Conservation (phyloP, 1,284 basidiomycete species). For the Sanghuangporus sanghuang region DNA sequence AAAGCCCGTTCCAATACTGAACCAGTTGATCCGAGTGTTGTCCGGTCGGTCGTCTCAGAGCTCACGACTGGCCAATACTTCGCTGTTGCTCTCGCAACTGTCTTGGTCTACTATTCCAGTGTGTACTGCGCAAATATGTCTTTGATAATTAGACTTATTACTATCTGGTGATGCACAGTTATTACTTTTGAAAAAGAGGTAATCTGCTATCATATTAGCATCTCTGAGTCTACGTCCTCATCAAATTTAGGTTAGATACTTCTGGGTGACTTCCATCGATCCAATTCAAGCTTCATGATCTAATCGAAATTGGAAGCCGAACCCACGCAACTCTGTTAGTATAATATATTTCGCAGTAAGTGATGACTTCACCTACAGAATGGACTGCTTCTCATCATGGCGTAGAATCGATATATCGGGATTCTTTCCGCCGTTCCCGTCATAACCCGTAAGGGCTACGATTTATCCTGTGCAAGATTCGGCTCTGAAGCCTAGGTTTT, state of each 20-base stretch:
- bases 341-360: not conserved
- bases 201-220: accelerated
- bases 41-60: not conserved
- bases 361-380: not conserved
- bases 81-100: not conserved
- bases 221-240: too few relatives aligned
- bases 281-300: not conserved
- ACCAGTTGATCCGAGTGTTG: not conserved
- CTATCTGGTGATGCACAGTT: too few relatives aligned
- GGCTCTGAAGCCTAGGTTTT: not conserved
- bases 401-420: not conserved
- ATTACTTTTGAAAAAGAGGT: not conserved
- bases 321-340: not conserved
- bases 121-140: too few relatives aligned
- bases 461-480: not conserved
- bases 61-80: not conserved
- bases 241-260: not conserved
- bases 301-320: not conserved
- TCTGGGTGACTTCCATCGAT: not conserved
- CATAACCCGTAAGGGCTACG: not conserved
- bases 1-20: not conserved
- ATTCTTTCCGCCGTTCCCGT: not conserved
- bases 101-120: too few relatives aligned
- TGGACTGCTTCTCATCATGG: not conserved
- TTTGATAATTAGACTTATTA: too few relatives aligned